These are phyloP conservation scores for Pneumocystis wakefieldiae DNA, from an alignment of 1,139 yeast species.

Conservation along the genomic window DNA sequence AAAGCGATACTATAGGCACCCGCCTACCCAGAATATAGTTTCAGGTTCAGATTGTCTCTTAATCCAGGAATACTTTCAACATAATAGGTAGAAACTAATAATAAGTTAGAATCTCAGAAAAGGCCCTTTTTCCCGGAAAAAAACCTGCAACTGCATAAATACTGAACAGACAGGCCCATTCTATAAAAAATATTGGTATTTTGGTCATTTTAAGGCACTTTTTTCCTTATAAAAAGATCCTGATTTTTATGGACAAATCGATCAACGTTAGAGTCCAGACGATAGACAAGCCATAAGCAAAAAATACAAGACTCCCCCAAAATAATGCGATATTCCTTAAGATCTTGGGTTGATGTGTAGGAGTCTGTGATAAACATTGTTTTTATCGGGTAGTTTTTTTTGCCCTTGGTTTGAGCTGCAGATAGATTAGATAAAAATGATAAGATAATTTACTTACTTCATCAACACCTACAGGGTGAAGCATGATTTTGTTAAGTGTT, in stretches of 20 bases:
- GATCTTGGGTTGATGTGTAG: too few species aligned
- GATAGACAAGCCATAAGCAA: too few species aligned
- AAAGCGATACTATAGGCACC: background rate
- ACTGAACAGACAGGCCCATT: background rate
- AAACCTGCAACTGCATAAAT: background rate
- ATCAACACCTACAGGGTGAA: conserved; percentile 73
- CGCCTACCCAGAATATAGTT: conserved; percentile 29
- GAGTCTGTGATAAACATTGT: too few species aligned
- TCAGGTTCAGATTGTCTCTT: conserved; percentile 18
- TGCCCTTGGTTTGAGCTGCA: background rate
- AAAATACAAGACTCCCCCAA: too few species aligned
- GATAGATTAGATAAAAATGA: conserved; percentile 17
- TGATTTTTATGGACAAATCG: too few species aligned
- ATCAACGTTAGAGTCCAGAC: too few species aligned
- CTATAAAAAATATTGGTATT: background rate
- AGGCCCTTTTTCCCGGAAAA: background rate
- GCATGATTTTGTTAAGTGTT: conserved; percentile 58
- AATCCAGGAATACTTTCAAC: conserved; percentile 26
- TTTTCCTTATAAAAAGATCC: background rate
- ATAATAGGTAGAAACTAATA: conserved; percentile 24
- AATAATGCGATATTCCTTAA: too few species aligned
- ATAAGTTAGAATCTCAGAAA: background rate
- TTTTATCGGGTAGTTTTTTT: background rate
- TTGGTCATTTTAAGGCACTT: background rate
- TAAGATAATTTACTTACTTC: conserved; percentile 58